Base-by-base conservation (phyloP, 257 asterid genomes). In the Cinchona pubescens region DNA sequence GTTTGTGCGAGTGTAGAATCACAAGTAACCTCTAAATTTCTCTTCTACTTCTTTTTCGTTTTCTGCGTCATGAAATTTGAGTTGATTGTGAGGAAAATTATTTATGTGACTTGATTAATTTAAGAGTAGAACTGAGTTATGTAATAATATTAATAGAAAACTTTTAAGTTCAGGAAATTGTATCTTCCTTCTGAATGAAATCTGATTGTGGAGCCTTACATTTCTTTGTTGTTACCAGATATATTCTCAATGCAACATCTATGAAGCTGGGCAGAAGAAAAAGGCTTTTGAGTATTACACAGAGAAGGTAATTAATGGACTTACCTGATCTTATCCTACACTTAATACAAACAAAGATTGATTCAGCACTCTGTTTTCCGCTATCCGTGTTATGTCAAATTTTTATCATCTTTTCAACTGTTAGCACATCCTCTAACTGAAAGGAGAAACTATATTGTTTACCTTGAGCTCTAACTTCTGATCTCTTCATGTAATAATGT, bases 1-100 rank as follows among this genome's bases (percentile, higher is more conserved):
- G 88, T 93, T 67, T 93, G 98, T 85, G 97, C 97, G 66, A 93
- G 98, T 83, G 97, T 93, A 38, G 98, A 93, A 85, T 87, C 98
- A 69, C 97, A 89, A 94, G 98, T 93, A 78, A 65, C 23, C 19
- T 45, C 55, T n/a, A 23, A 53, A 78, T 82, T 49, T 7, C 19
- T 32, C 16, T 45, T 75, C 53, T 64, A 66, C 42, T 63, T 34
- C 37, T 11, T 8, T 43, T 68, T 29, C 2, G n/a, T n/a, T n/a
- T n/a, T 37, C 2, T 38, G 42, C 7, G 23, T 13, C 25, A 25
- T 18, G 59, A 8, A 46, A 35, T 23, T 25, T 49, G 64, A 53
- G 1, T 7, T 69, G 51, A 46, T 18, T 27, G 5, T 68, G 3
- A 35, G 72, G 30, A 49, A 29, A 21, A 12, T 40, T 25, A n/a